phyloP scores from a whole-genome alignment of 2,329 filamentous ascomycete genomes.

The Pestalotiopsis fici region DNA sequence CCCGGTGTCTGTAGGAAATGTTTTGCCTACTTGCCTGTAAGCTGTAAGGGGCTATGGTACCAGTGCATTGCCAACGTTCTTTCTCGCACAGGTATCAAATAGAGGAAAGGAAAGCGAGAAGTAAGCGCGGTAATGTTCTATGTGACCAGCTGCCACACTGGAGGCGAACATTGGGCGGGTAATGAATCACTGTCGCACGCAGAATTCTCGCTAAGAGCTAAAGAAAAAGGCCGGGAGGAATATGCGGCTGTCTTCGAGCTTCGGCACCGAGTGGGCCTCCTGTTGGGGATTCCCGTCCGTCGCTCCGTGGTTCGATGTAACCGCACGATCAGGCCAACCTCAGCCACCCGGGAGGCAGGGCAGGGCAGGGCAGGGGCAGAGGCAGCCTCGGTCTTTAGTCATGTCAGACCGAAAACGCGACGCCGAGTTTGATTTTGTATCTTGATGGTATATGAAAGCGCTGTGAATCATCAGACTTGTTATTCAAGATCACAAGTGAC shows the following conservation, averaged over 20 bases:
- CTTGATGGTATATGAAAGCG: neutral
- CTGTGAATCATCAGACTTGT: neutral
- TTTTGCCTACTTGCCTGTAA: neutral
- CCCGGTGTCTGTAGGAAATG: neutral
- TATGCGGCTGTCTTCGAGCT: neutral
- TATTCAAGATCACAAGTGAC: neutral
- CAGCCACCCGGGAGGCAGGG: neutral
- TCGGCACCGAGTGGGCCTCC: constrained; percentile 5
- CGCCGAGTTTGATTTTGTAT: neutral
- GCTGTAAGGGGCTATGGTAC: neutral
- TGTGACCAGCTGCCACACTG: neutral
- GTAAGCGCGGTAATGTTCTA: neutral
- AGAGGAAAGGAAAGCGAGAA: neutral
- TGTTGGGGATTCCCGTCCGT: neutral
- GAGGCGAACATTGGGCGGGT: neutral
- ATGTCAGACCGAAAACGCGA: neutral
- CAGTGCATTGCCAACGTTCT: neutral
- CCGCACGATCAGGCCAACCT: neutral
- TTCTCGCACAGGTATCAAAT: neutral
- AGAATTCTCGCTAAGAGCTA: neutral
- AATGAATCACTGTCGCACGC: neutral
- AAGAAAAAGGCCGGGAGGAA: neutral
- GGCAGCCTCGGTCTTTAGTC: neutral
- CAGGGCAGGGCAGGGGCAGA: neutral
- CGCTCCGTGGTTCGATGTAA: neutral